Evolutionary conservation across 768 basidiomycete genomes (phyloP).

Genomic region (Imleria badia): DNA sequence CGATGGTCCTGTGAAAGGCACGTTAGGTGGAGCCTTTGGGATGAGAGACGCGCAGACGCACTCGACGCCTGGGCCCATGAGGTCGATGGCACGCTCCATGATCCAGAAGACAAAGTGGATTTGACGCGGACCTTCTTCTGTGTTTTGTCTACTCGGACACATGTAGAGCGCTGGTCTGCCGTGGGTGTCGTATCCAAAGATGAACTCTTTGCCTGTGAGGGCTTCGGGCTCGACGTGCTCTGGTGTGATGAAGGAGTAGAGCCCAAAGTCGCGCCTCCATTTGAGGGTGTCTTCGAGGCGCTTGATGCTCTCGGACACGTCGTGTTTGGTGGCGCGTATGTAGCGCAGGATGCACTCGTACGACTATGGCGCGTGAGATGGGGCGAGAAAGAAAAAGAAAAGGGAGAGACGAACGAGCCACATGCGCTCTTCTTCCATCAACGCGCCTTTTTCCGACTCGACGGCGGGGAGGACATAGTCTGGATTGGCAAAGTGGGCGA

Average conservation of each 20-base stretch:
- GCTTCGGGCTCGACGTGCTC: conserved; percentile 74
- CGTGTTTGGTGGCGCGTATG: conserved; percentile 79
- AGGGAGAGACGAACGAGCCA: conserved; percentile 56
- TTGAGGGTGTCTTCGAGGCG: conserved; percentile 70
- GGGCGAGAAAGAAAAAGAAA: background rate
- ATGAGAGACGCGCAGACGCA: conserved; percentile 34
- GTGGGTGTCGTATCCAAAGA: conserved; percentile 70
- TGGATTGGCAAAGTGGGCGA: conserved; percentile 56
- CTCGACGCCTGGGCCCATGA: conserved; percentile 85
- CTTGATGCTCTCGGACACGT: conserved; percentile 51
- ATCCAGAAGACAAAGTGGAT: conserved; percentile 75
- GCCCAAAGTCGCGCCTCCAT: conserved; percentile 79
- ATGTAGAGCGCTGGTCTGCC: conserved; percentile 72
- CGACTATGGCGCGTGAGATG: conserved; percentile 33
- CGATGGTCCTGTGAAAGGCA: conserved; percentile 49
- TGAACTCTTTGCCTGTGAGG: conserved; percentile 77
- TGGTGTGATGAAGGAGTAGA: conserved; percentile 61
- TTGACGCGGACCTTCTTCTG: conserved; percentile 63
- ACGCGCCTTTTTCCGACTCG: conserved; percentile 39
- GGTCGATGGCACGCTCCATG: conserved; percentile 72
- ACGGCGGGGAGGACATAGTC: conserved; percentile 54
- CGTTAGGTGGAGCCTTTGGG: too few relatives aligned
- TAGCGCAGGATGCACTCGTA: conserved; percentile 77
- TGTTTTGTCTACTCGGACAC: conserved; percentile 73
- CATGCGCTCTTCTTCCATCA: conserved; percentile 69